Base-by-base conservation (phyloP, 2,329 filamentous ascomycete species). In the Aspergillus costaricaensis region DNA sequence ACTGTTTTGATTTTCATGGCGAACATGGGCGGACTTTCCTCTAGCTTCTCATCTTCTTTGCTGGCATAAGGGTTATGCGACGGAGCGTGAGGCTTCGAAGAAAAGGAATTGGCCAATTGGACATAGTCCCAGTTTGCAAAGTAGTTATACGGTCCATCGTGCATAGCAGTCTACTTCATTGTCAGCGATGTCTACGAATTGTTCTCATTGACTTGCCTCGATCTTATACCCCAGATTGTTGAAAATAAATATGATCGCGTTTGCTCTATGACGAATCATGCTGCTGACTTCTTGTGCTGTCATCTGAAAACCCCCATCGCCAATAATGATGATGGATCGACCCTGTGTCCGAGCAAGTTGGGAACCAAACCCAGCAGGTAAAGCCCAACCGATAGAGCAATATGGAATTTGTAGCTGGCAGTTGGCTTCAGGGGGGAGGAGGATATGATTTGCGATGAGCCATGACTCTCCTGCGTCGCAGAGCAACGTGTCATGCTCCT, bases 211-310 rank as follows among this genome's bases (percentile, higher is more conserved):
- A 36, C 57, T 39, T 27, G 57, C 59, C 78, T 96, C 91, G 72
- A 94, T 92, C 6, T 91, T 93, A 77, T 90, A 96, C 4, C 91
- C 91, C 25, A 91, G 85, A 74, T 94, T 94, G 81, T 89, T 90
- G 65, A 95, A 88, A 60, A 93, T 80, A 73, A 95, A 92, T 63
- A 95, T 87, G 70, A 91, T 92, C n/a, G 89, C 84, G 62, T 88
- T 86, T 49, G 94, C 79, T 15, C 82, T 81, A 57, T 89, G 86
- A n/a, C 87, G 84, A 63, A 96, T 86, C 82, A 96, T 93, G 3
- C 91, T 95, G 72, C 86, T 89, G 64, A 96, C 74, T 76, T 94
- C 92, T 74, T 96, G 92, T 0, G 84, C 89, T 0, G 91, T 94
- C 60, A 96, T 82, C 74, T 96, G 91, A 78, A 96, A 88, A 48